A percentile compares a stretch with the other conserved stretches of the same genome.
phyloP scores from a whole-genome alignment of 129 eudicot species.

The Scalesia atractyloides region DNA sequence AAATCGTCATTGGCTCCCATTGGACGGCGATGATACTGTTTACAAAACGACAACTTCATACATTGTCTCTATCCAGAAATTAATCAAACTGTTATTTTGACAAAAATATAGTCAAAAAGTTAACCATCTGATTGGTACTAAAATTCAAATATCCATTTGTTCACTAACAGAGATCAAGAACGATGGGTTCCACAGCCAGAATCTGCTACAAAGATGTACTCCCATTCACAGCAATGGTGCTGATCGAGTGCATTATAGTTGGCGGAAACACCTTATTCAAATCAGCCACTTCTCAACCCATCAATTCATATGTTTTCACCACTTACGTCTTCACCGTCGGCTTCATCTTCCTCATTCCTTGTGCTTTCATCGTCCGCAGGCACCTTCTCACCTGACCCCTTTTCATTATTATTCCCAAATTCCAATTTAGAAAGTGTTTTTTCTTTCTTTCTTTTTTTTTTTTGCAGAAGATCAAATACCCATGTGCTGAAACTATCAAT shows the following conservation, averaged over 20 bases:
- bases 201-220: constrained; percentile 35
- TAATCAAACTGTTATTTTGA: too few relatives aligned
- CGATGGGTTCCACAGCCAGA: not conserved
- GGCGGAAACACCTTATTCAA: constrained; percentile 44
- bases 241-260: constrained; percentile 35
- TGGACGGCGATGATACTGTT: too few relatives aligned
- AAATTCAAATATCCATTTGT: not conserved
- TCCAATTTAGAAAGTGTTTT: not conserved
- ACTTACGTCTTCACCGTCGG: constrained; percentile 38
- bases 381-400: not conserved
- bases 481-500: constrained; percentile 29
- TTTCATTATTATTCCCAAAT: not conserved
- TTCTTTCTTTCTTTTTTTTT: not conserved
- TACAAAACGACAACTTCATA: too few relatives aligned
- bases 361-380: constrained; percentile 31
- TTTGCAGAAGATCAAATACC: constrained; percentile 33
- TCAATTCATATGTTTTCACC: constrained; percentile 44
- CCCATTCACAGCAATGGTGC: constrained; percentile 42
- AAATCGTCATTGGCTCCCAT: too few relatives aligned
- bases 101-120: too few relatives aligned
- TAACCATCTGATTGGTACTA: not conserved
- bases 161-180: not conserved
- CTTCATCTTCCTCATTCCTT: constrained; percentile 41
- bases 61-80: too few relatives aligned
- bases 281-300: constrained; percentile 33